These are phyloP conservation scores for Aspergillus texensis DNA, from an alignment of 2,329 filamentous ascomycete species.

Conservation along the genomic window DNA sequence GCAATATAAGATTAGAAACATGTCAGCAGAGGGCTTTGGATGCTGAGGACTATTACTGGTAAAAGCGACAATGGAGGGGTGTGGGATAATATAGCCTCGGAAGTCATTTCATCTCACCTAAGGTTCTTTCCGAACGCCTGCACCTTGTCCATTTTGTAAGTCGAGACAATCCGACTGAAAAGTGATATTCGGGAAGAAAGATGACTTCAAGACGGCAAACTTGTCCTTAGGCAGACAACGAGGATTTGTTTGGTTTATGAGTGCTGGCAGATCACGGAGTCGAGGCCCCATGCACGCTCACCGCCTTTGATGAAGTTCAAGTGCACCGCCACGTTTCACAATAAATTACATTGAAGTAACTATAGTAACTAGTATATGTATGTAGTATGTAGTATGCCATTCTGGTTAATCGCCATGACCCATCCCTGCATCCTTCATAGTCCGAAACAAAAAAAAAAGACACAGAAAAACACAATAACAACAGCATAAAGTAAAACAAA, in stretches of 20 bases:
- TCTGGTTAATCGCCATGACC: background rate
- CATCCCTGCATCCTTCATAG: background rate
- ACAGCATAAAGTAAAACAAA: conserved; percentile 11
- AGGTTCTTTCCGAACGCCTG: conserved; percentile 72
- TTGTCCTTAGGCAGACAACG: background rate
- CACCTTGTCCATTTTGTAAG: conserved; percentile 65
- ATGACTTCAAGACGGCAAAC: background rate
- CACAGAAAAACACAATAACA: background rate
- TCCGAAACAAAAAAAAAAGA: background rate
- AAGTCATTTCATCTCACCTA: conserved; percentile 52
- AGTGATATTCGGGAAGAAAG: conserved; percentile 3
- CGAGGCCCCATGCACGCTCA: conserved; percentile 8
- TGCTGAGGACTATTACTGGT: conserved; percentile 7
- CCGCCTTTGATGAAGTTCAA: conserved; percentile 1
- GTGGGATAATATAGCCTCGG: conserved; percentile 11
- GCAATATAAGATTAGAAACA: conserved; percentile 42
- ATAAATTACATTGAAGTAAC: conserved; percentile 7
- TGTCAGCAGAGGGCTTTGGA: conserved; percentile 34
- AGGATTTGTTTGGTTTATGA: background rate
- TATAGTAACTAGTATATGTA: background rate
- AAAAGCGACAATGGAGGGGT: conserved; percentile 7
- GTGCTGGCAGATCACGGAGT: conserved; percentile 11
- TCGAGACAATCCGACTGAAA: conserved; percentile 10
- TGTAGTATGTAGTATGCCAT: background rate
- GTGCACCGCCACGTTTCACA: conserved; percentile 30